phyloP scores from a whole-genome alignment of 177 flowering plant species.

The Vitis hybrid region DNA sequence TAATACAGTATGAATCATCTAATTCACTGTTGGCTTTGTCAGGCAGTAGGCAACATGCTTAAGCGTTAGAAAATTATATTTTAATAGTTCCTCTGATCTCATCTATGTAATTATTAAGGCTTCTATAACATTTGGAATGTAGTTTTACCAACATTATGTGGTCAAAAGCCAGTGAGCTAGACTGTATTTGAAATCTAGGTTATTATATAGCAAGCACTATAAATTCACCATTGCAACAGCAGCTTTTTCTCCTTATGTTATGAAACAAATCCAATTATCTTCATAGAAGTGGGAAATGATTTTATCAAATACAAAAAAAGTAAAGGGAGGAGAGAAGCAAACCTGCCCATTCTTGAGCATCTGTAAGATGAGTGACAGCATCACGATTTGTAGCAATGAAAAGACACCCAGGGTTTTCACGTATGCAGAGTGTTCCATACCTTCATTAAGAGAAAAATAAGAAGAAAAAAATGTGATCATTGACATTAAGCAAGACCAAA shows the following conservation, averaged over 20 bases:
- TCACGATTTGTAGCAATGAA: conserved; percentile 98
- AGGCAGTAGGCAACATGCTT: not conserved
- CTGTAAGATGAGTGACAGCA: conserved; percentile 98
- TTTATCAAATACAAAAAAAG: not conserved
- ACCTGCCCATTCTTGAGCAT: conserved; percentile 99
- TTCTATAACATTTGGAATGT: not conserved
- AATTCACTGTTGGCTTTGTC: not conserved
- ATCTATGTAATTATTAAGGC: not conserved
- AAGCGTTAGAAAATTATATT: not conserved
- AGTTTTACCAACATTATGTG: not conserved
- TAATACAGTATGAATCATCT: not conserved
- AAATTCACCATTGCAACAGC: not conserved
- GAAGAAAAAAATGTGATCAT: not conserved
- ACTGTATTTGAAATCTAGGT: not conserved
- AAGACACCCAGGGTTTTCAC: conserved; percentile 99
- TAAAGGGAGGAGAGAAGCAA: conserved; percentile 18
- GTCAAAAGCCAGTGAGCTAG: not conserved
- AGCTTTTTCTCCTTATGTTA: not conserved
- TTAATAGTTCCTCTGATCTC: not conserved
- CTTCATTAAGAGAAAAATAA: conserved; percentile 34
- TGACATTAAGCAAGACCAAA: conserved; percentile 4
- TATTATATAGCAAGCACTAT: not conserved
- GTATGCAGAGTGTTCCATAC: conserved; percentile 89
- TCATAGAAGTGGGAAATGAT: not conserved
- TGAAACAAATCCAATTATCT: not conserved